A percentile compares a stretch with the other conserved stretches of the same genome.
Evolutionary conservation across 2,329 filamentous ascomycete genomes (phyloP).

Genomic region (Cercospora beticola): DNA sequence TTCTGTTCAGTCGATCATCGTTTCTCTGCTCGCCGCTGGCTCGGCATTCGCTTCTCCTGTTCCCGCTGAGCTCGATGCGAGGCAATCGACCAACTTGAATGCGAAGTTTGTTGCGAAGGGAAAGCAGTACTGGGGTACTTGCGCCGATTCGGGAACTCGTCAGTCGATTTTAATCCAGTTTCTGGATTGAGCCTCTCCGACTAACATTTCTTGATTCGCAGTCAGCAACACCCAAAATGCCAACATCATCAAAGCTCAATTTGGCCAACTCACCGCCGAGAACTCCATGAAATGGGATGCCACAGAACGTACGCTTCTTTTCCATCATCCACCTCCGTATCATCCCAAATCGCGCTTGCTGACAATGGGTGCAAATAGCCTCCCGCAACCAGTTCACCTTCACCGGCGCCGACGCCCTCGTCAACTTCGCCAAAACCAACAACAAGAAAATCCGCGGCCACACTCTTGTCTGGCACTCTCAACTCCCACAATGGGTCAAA

Average conservation of each 20-base stretch:
- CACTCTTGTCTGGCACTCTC: slow-evolving; percentile 63
- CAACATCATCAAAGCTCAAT: slow-evolving; percentile 60
- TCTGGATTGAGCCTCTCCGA: background rate
- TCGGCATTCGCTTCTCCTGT: background rate
- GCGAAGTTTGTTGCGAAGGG: slow-evolving; percentile 59
- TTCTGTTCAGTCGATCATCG: background rate
- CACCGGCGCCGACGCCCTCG: slow-evolving; percentile 57
- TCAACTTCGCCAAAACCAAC: slow-evolving; percentile 58
- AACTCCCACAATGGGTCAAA: slow-evolving; percentile 57
- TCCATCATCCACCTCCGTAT: background rate
- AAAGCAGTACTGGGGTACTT: slow-evolving; percentile 62
- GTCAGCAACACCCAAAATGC: slow-evolving; percentile 52
- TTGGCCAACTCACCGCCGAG: slow-evolving; percentile 65
- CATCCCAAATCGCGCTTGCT: background rate
- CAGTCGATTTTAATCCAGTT: background rate
- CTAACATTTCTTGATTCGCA: background rate
- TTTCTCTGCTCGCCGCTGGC: background rate
- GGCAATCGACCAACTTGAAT: slow-evolving; percentile 49
- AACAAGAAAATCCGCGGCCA: slow-evolving; percentile 63
- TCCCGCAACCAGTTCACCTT: slow-evolving; percentile 55
- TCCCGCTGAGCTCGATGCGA: background rate
- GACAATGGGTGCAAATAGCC: background rate
- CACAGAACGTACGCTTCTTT: slow-evolving; percentile 42
- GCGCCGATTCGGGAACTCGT: slow-evolving; percentile 54
- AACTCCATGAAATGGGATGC: slow-evolving; percentile 69